Conservation (phyloP, 805 yeast species). For the Zygotorulaspora florentina region DNA sequence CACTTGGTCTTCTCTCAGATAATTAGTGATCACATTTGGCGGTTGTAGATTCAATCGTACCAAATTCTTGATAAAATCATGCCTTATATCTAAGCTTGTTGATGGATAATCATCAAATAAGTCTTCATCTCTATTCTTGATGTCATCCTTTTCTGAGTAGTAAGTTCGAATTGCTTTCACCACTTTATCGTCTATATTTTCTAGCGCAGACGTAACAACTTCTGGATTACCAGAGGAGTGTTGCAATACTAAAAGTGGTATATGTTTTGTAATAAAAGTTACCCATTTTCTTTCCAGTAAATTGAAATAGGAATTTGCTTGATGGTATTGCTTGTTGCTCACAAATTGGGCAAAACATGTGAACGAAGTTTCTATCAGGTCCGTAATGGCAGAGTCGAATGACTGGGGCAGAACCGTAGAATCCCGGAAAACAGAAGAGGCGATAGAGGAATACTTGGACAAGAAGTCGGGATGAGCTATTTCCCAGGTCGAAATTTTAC, state of each 20-base stretch:
- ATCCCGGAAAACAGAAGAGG: conserved; percentile 33
- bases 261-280: conserved; percentile 41
- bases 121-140: conserved; percentile 41
- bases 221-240: conserved; percentile 27
- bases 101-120: conserved; percentile 50
- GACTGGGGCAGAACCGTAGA: conserved; percentile 22
- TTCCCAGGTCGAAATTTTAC: conserved; percentile 36
- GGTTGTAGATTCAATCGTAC: conserved; percentile 40
- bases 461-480: conserved; percentile 32
- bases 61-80: conserved; percentile 47
- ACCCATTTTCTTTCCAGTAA: conserved; percentile 42
- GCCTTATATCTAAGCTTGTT: conserved; percentile 45
- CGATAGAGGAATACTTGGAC: conserved; percentile 30
- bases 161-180: conserved; percentile 33
- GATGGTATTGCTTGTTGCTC: conserved; percentile 41
- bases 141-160: conserved; percentile 35
- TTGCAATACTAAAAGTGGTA: conserved; percentile 43
- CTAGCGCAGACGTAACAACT: conserved; percentile 25
- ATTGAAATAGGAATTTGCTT: conserved; percentile 34
- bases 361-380: conserved; percentile 36
- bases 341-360: conserved; percentile 43
- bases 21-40: conserved; percentile 30
- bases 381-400: conserved; percentile 24
- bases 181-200: conserved; percentile 30
- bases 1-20: conserved; percentile 39